Conservation (phyloP, 2,329 filamentous ascomycete genomes). For the Fusarium musae region DNA sequence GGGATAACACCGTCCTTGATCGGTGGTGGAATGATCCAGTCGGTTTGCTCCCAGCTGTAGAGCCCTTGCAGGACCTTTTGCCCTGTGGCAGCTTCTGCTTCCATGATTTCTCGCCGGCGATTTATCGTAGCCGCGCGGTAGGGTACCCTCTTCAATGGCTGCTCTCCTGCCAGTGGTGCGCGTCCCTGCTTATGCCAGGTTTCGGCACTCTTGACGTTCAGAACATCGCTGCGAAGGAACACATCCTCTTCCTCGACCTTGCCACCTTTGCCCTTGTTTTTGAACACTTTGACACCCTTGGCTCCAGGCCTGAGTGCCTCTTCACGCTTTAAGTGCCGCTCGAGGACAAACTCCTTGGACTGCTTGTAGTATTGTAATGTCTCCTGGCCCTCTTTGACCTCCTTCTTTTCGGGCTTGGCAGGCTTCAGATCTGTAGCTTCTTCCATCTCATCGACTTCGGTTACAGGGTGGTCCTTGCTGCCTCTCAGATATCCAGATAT, state of each 20-base stretch:
- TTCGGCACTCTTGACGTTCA: conserved; percentile 88
- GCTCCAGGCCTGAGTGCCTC: conserved; percentile 82
- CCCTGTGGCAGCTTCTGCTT: conserved; percentile 81
- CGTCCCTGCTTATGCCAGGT: conserved; percentile 98
- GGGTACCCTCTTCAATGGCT: conserved; percentile 86
- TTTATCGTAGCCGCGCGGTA: conserved; percentile 91
- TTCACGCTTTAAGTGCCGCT: conserved; percentile 88
- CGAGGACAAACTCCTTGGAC: conserved; percentile 85
- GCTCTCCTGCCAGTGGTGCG: conserved; percentile 74
- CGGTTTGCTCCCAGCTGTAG: conserved; percentile 86
- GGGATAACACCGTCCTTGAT: conserved; percentile 88
- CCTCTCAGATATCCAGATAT: conserved; percentile 77
- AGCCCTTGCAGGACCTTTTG: conserved; percentile 88
- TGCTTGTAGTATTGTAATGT: conserved; percentile 90
- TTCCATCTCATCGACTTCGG: conserved; percentile 81
- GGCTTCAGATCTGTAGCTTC: conserved; percentile 81
- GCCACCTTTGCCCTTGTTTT: conserved; percentile 77
- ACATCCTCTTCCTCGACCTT: conserved; percentile 82
- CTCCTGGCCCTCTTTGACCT: conserved; percentile 78
- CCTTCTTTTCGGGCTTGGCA: conserved; percentile 77
- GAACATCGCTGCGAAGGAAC: conserved; percentile 81
- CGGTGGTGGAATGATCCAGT: conserved; percentile 92
- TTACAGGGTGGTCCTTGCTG: conserved; percentile 62
- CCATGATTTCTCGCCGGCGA: conserved; percentile 87
- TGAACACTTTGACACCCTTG: conserved; percentile 78